A percentile compares a stretch with the other conserved stretches of the same genome.
Conservation (phyloP, 2,329 filamentous ascomycete genomes). For the Colletotrichum zoysiae region DNA sequence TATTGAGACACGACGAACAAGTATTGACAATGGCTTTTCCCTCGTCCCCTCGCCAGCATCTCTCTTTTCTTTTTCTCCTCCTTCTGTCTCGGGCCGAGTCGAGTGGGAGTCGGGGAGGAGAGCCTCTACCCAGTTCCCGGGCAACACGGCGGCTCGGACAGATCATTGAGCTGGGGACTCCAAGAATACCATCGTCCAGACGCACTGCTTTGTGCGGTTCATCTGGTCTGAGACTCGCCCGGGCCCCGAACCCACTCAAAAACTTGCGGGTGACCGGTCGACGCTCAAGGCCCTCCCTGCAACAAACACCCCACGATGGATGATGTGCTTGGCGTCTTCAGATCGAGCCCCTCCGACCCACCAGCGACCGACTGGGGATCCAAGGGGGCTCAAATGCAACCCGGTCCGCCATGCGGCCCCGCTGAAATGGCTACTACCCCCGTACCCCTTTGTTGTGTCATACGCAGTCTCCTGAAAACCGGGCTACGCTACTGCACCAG, state of each 20-base stretch:
- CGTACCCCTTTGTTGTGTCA: neutral
- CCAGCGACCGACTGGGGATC: neutral
- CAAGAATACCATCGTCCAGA: constrained; percentile 1
- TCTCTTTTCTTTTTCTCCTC: neutral
- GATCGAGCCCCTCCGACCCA: neutral
- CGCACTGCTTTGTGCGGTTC: constrained; percentile 16
- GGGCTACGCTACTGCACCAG: constrained; percentile 20
- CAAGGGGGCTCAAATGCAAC: neutral
- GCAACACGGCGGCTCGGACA: neutral
- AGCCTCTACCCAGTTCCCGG: neutral
- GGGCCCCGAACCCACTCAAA: constrained; percentile 5
- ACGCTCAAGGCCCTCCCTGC: constrained; percentile 18
- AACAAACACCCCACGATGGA: constrained; percentile 23
- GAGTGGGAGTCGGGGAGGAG: neutral
- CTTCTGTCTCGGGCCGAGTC: neutral
- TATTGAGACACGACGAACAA: neutral
- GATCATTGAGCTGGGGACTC: neutral
- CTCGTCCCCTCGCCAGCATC: neutral
- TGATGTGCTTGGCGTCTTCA: constrained; percentile 20
- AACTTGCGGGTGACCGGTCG: neutral
- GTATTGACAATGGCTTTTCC: neutral
- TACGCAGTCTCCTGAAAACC: constrained; percentile 25
- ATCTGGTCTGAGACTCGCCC: constrained; percentile 40
- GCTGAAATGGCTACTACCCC: constrained; percentile 3
- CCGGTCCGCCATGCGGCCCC: constrained; percentile 10